phyloP scores from a whole-genome alignment of 441 rosid genomes.

The Rhodomyrtus psidioides region DNA sequence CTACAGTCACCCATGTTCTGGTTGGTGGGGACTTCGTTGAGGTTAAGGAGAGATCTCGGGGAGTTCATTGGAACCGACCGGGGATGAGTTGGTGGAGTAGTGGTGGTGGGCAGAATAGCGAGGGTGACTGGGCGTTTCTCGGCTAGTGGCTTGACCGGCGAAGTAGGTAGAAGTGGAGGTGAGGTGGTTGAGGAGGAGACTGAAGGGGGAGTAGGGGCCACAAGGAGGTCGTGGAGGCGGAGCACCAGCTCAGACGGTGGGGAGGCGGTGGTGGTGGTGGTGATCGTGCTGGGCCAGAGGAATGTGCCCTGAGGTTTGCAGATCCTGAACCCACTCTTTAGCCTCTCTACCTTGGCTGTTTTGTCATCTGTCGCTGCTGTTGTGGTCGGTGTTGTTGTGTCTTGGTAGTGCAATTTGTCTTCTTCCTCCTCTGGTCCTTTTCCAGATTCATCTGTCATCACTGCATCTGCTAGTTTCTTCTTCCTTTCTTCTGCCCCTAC shows the following conservation, averaged over 20 bases:
- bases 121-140: conserved; percentile 28
- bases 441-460: background rate
- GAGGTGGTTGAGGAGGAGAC: conserved; percentile 25
- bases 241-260: conserved; percentile 5
- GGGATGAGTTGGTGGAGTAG: conserved; percentile 2
- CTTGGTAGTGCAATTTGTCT: conserved; percentile 1
- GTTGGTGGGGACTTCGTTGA: conserved; percentile 33
- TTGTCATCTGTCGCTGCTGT: conserved; percentile 22
- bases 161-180: conserved; percentile 14
- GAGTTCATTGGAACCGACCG: background rate
- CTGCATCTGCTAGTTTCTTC: background rate
- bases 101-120: conserved; percentile 13
- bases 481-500: conserved; percentile 5
- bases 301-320: conserved; percentile 77
- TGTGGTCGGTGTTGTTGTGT: background rate
- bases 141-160: conserved; percentile 49
- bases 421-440: conserved; percentile 1
- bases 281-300: conserved; percentile 70
- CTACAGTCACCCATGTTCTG: background rate
- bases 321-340: conserved; percentile 69
- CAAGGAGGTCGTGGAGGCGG: conserved; percentile 22
- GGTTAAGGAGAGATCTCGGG: conserved; percentile 26
- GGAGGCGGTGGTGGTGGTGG: conserved; percentile 22
- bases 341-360: conserved; percentile 51
- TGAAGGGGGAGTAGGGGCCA: conserved; percentile 36